These are phyloP conservation scores for Echites panduratus DNA, from an alignment of 257 asterid species.

Conservation along the genomic window DNA sequence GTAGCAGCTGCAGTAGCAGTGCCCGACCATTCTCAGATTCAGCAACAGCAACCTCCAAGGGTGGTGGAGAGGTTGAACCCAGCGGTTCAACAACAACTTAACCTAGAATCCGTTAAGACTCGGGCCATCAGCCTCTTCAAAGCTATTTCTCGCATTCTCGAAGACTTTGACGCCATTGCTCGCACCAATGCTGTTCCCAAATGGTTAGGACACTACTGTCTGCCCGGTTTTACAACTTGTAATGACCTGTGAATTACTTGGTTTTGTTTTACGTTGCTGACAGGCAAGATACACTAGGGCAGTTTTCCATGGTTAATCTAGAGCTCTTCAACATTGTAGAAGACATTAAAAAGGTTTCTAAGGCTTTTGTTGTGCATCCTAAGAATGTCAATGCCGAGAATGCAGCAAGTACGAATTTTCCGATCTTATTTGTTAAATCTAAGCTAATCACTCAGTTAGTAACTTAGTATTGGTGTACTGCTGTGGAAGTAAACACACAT, in stretches of 20 bases:
- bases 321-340: conserved; percentile 92
- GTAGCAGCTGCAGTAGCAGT: conserved; percentile 21
- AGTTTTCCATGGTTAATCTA: conserved; percentile 93
- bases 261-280: neutral
- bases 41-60: conserved; percentile 37
- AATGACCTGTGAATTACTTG: neutral
- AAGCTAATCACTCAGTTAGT: neutral
- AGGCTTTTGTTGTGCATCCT: conserved; percentile 95
- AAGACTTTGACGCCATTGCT: conserved; percentile 67
- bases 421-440: neutral
- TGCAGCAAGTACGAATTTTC: conserved; percentile 54
- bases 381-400: conserved; percentile 92
- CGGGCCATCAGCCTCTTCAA: conserved; percentile 87
- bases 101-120: conserved; percentile 89
- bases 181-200: conserved; percentile 71
- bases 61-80: conserved; percentile 79
- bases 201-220: conserved; percentile 40
- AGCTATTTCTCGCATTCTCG: conserved; percentile 91
- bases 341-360: conserved; percentile 87
- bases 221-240: neutral
- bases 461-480: too few relatives aligned
- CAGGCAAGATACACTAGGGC: conserved; percentile 91
- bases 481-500: neutral
- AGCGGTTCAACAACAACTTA: conserved; percentile 86
- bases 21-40: conserved; percentile 19